These are phyloP conservation scores for Backusella luteola DNA, from an alignment of 192 early-diverging fungal genomes.

Conservation along the genomic window DNA sequence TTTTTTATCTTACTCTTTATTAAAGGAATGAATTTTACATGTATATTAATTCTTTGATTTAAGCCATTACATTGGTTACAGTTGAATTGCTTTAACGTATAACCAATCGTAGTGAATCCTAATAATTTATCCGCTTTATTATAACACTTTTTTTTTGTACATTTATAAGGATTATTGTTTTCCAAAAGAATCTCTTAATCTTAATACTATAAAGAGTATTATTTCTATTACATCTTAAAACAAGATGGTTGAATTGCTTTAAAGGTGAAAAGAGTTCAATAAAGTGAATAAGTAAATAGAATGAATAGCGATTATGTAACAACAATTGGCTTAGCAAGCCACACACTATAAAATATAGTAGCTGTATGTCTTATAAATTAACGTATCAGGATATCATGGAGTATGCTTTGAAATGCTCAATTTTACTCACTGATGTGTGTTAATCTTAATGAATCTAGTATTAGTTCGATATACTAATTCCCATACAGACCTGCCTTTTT, in stretches of 20 bases:
- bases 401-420: background rate
- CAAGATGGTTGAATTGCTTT: background rate
- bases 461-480: background rate
- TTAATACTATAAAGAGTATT: background rate
- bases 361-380: background rate
- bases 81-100: background rate
- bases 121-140: background rate
- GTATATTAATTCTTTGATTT: background rate
- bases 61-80: background rate
- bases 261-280: background rate
- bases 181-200: background rate
- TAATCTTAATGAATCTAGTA: background rate
- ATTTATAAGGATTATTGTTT: background rate
- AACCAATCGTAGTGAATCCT: background rate
- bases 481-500: background rate
- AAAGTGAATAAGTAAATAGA: background rate
- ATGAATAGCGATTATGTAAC: background rate
- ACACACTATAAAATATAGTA: background rate
- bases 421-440: background rate
- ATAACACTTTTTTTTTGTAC: background rate
- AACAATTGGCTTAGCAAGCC: background rate
- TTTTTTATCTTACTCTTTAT: background rate
- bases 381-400: background rate
- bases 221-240: background rate
- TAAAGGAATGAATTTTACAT: background rate